Base-by-base conservation (phyloP, 1,284 basidiomycete genomes). In the Cutaneotrichosporon daszewskae region DNA sequence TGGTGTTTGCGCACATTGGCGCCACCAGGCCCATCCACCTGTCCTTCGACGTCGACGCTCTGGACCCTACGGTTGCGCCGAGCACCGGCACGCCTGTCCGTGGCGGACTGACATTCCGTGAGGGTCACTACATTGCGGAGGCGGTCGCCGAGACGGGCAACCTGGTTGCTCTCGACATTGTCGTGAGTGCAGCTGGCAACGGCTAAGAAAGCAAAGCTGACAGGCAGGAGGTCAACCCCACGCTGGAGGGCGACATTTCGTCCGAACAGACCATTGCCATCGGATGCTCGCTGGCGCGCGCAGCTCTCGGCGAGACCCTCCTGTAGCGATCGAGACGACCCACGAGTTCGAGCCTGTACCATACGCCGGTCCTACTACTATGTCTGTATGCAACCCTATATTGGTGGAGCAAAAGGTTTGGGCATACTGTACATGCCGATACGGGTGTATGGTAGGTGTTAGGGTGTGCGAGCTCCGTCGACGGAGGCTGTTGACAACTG, bases 31-130 rank as follows among this genome's bases (percentile, higher is more conserved):
- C 95, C 14, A 87, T 97, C 55, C 95, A 99, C 74, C 74, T 99
- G 48, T 89, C 85, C 66, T 98, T 97, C 66, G 94, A 98, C 68
- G 91, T 98, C 26, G 95, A 97, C 64, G 90, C 89, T 12, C 73
- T 91, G 43, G 94, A 97, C 71, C 92, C 92, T 3, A 80, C 79
- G 18, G 92, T 97, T 34, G 92, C 95, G 18, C 94, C 92, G 2
- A 88, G 86, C 48, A 71, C 70, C 16, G 68, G 71, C 28, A 73
- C 71, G 13, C 71, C 71, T n/a, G 86, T 94, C 14, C 85, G 94
- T 57, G 95, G 95, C 11, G 95, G 95, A 12, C 74, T 99, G 50
- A 94, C 87, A 13, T 99, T 98, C 77, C 78, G 95, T 53, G 95
- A 99, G 69, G 95, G 94, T 10, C 73, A 74, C 58, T 77, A 94